These are phyloP conservation scores for Arachis hypogaea DNA, from an alignment of 306 rosid species.

Conservation along the genomic window DNA sequence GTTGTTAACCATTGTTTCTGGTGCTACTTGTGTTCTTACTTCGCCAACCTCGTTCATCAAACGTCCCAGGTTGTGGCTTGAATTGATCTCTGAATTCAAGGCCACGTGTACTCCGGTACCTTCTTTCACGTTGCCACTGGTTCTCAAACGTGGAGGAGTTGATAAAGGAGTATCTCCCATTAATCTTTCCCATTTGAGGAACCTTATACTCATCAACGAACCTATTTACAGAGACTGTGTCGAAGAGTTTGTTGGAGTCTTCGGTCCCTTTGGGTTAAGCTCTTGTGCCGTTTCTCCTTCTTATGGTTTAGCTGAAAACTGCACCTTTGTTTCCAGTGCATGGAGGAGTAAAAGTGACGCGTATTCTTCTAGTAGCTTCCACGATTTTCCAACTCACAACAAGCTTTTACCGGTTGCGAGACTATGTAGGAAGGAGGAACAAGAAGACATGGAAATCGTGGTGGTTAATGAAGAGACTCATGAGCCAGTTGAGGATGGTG, in stretches of 20 bases:
- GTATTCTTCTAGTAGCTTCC: slow-evolving; percentile 9
- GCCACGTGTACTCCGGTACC: slow-evolving; percentile 89
- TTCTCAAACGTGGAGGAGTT: slow-evolving; percentile 62
- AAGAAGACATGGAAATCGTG: slow-evolving; percentile 61
- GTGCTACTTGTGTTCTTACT: slow-evolving; percentile 66
- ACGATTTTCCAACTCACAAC: slow-evolving; percentile 55
- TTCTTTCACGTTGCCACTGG: slow-evolving; percentile 70
- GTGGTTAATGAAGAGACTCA: slow-evolving; percentile 65
- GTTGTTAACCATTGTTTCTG: slow-evolving; percentile 64
- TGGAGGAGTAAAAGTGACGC: slow-evolving; percentile 46
- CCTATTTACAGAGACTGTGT: slow-evolving; percentile 60
- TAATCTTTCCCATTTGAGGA: slow-evolving; percentile 51
- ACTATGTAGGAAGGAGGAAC: slow-evolving; percentile 40
- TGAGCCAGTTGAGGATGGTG: slow-evolving; percentile 68
- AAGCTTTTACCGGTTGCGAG: slow-evolving; percentile 72
- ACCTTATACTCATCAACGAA: slow-evolving; percentile 75
- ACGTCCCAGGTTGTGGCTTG: slow-evolving; percentile 75
- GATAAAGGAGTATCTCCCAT: slow-evolving; percentile 42
- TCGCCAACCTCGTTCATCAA: slow-evolving; percentile 62
- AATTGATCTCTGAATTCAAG: slow-evolving; percentile 59
- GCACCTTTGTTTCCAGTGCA: slow-evolving; percentile 84
- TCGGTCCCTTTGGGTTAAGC: slow-evolving; percentile 59
- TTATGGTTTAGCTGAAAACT: slow-evolving; percentile 83
- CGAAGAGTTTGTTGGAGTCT: slow-evolving; percentile 55
- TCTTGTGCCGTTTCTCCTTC: slow-evolving; percentile 67